phyloP scores from a whole-genome alignment of 2,329 filamentous ascomycete genomes.

The Cryphonectria parasitica region DNA sequence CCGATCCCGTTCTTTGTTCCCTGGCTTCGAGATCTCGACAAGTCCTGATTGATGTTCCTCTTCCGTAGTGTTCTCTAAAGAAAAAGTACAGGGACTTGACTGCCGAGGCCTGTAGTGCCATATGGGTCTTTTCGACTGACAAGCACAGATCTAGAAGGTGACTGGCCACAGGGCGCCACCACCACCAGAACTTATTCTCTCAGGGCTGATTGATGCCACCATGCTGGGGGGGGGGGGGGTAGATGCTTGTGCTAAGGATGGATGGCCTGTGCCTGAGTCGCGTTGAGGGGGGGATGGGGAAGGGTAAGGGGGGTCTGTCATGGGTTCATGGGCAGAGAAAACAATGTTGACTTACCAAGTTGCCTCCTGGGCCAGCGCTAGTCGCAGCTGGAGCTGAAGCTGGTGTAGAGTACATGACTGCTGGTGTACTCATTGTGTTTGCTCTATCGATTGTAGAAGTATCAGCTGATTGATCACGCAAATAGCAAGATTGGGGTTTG shows the following conservation, averaged over 20 bases:
- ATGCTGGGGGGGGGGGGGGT: background rate
- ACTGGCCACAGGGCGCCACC: background rate
- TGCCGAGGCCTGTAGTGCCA: background rate
- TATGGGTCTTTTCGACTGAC: background rate
- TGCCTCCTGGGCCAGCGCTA: slow-evolving; percentile 41
- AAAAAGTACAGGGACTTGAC: background rate
- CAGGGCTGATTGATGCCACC: too few relatives aligned
- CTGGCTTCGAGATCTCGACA: background rate
- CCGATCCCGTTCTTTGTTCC: background rate
- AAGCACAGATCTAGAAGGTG: background rate
- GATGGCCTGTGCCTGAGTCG: background rate
- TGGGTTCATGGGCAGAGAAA: slow-evolving; percentile 4
- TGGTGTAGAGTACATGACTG: slow-evolving; percentile 29
- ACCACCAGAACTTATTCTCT: background rate
- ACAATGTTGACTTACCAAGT: slow-evolving; percentile 42
- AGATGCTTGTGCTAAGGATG: background rate
- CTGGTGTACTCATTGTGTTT: slow-evolving; percentile 32
- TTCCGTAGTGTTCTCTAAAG: too few relatives aligned
- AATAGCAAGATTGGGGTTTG: background rate
- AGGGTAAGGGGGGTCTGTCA: background rate
- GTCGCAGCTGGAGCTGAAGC: slow-evolving; percentile 46
- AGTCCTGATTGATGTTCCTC: background rate
- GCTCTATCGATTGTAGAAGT: slow-evolving; percentile 28
- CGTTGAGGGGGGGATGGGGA: background rate
- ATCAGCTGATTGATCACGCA: slow-evolving; percentile 7